phyloP scores from a whole-genome alignment of 2,329 filamentous ascomycete genomes.

The Helotiales sp. region DNA sequence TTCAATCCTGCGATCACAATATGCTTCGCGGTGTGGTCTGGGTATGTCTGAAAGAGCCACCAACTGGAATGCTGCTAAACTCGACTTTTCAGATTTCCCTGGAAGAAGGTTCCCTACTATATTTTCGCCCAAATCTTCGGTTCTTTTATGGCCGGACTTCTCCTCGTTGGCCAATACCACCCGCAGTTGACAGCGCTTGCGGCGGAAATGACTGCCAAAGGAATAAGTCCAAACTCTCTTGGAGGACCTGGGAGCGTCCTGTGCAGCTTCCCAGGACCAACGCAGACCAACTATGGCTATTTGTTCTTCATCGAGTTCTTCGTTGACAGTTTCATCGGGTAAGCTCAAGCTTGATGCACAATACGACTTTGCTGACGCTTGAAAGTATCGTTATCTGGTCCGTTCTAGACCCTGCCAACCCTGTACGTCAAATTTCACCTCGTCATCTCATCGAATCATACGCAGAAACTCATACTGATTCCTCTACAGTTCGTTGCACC shows the following conservation, averaged over 20 bases:
- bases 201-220: constrained; percentile 30
- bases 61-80: not conserved
- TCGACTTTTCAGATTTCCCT: constrained; percentile 45
- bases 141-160: constrained; percentile 53
- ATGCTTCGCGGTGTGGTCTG: constrained; percentile 51
- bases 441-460: too few relatives aligned
- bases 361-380: constrained; percentile 1
- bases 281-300: constrained; percentile 54
- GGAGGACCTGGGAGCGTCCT: constrained; percentile 55
- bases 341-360: not conserved
- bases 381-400: constrained; percentile 55
- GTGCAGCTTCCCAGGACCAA: constrained; percentile 51
- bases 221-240: constrained; percentile 42
- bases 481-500: constrained; percentile 52
- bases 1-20: constrained; percentile 54
- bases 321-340: constrained; percentile 53
- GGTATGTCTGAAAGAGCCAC: constrained; percentile 25
- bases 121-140: constrained; percentile 58
- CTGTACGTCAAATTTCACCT: too few relatives aligned
- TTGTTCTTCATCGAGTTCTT: constrained; percentile 61
- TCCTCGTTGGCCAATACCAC: constrained; percentile 58
- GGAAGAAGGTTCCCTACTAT: constrained; percentile 57
- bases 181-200: constrained; percentile 47
- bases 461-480: too few relatives aligned
- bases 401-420: constrained; percentile 57